Base-by-base conservation (phyloP, 106 monocot genomes). In the Dendrobium chrysotoxum region DNA sequence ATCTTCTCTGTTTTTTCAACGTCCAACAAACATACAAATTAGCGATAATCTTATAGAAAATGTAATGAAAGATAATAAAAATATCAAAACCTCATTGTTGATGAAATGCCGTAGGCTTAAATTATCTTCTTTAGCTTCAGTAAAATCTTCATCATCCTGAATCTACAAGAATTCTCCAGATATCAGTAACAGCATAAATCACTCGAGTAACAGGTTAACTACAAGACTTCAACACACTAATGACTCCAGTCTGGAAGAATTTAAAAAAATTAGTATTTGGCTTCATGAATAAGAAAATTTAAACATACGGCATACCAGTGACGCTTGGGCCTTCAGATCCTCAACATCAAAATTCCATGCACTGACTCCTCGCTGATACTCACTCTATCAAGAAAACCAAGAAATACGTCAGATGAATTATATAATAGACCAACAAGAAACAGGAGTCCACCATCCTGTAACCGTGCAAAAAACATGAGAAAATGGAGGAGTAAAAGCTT, bases 331-430 rank as follows among this genome's bases (percentile, higher is more conserved):
- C 84, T 96, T 96, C 84, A 96, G 79, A 83, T 96, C 96, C 40
- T 96, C 93, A 40, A 96, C 70, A 83, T 96, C 93, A 86, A 96
- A 96, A 67, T 96, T 96, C 96, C 96, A 96, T 44, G 96, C 96
- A 88, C 96, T 96, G 78, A 96, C 96, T 68, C 96, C 96, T 83
- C 96, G 83, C 78, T 96, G 88, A 77, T 96, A 96, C 46, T 93
- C 93, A 81, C 93, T 96, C 96, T 96, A 86, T 70, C 38, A 40
- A 58, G 35, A 70, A 70, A 70, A 70, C 70, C 30, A 70, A 70
- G 4, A 70, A 70, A 70, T 70, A 70, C 15, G 31, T 35, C 70
- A 70, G 35, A 28, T 70, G 35, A 70, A 70, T 15, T 12, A 35
- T 21, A 35, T 35, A 31, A 35, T 70, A 23, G 35, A 70, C 28